These are phyloP conservation scores for Psidium friedrichsthalianum DNA, from an alignment of 345 rosid species.

Conservation along the genomic window DNA sequence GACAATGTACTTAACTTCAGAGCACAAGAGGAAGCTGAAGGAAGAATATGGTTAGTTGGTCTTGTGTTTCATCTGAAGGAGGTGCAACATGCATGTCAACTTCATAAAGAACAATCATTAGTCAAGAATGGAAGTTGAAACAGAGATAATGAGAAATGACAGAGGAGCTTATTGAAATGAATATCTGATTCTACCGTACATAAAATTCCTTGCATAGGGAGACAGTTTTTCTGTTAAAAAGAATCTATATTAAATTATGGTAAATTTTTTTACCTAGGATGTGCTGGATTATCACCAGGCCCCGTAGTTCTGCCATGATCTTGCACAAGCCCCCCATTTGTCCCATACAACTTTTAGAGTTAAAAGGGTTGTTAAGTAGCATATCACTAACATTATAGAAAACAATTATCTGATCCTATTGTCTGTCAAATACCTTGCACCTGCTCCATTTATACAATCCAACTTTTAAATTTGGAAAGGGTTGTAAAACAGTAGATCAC, in stretches of 20 bases:
- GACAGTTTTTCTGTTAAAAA: background rate
- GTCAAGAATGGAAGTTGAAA: background rate
- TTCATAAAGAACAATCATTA: background rate
- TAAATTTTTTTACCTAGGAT: background rate
- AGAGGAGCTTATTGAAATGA: background rate
- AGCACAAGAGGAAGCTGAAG: conserved; percentile 40
- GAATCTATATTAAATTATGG: background rate
- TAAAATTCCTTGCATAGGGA: background rate
- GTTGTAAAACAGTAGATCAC: background rate
- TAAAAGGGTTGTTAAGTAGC: background rate
- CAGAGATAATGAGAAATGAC: background rate
- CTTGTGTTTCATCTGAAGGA: background rate
- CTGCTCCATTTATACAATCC: background rate
- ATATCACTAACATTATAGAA: too few relatives aligned
- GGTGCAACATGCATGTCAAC: background rate
- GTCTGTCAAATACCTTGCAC: background rate
- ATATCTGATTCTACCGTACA: background rate
- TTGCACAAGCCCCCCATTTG: background rate
- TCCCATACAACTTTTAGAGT: background rate
- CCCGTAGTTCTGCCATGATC: background rate
- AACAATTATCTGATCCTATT: background rate
- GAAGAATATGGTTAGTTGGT: conserved; percentile 31
- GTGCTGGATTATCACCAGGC: background rate
- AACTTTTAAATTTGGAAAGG: background rate
- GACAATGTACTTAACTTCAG: conserved; percentile 23